Percentiles rank a stretch among this genome's conserved stretches.
phyloP scores from a whole-genome alignment of 2,329 filamentous ascomycete genomes.

The Coccinonectria pachysandricola region DNA sequence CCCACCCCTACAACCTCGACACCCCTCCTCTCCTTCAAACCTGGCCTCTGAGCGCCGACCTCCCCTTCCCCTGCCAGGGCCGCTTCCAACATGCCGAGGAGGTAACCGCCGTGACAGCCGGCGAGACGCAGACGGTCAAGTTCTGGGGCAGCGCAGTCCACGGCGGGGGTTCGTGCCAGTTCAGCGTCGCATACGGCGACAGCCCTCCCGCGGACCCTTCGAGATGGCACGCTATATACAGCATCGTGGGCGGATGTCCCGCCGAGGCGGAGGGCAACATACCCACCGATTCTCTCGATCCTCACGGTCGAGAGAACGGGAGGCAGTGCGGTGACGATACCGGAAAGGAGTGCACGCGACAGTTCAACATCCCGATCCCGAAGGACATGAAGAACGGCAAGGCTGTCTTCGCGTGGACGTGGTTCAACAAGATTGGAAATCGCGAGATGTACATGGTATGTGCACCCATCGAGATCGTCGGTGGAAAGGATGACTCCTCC shows the following conservation, averaged over 20 bases:
- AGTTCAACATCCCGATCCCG: slow-evolving; percentile 17
- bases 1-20: slow-evolving; percentile 20
- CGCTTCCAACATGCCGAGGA: slow-evolving; percentile 10
- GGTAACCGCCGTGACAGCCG: slow-evolving; percentile 14
- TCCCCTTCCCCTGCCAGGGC: slow-evolving; percentile 17
- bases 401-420: slow-evolving; percentile 65
- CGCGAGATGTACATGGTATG: slow-evolving; percentile 85
- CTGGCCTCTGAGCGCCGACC: slow-evolving; percentile 9
- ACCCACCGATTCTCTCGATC: slow-evolving; percentile 3
- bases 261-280: slow-evolving; percentile 15
- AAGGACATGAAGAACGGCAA: slow-evolving; percentile 30
- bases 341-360: slow-evolving; percentile 14
- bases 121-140: slow-evolving; percentile 12
- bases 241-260: slow-evolving; percentile 16
- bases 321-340: slow-evolving; percentile 12
- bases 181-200: slow-evolving; percentile 16
- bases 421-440: slow-evolving; percentile 69
- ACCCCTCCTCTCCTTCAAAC: slow-evolving; percentile 12
- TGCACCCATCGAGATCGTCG: slow-evolving; percentile 53
- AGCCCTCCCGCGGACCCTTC: slow-evolving; percentile 7
- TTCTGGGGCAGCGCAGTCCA: slow-evolving; percentile 20
- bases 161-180: slow-evolving; percentile 18
- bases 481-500: slow-evolving; percentile 20
- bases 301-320: slow-evolving; percentile 11
- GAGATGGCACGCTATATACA: slow-evolving; percentile 17